Evolutionary conservation across 176 grass and related monocot genomes (phyloP).

Genomic region (Aegilops bicornis): DNA sequence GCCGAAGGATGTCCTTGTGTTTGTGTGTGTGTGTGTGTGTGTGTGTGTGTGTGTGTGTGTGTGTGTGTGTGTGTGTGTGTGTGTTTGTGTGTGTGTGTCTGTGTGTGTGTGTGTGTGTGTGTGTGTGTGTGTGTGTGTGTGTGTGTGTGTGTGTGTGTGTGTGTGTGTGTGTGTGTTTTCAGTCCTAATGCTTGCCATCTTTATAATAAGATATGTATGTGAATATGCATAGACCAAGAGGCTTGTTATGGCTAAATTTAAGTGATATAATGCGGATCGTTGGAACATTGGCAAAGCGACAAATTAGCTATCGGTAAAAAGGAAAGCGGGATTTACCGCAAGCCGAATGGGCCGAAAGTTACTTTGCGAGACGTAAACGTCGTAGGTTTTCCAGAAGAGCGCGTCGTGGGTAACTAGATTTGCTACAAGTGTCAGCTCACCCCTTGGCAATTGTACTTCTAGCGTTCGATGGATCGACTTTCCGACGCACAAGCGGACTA

Average conservation of each 20-base stretch:
- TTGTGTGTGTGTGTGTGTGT: too few species aligned
- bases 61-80: too few species aligned
- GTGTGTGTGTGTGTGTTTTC: too few species aligned
- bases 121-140: too few species aligned
- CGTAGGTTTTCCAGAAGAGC: not conserved
- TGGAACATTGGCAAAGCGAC: not conserved
- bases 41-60: too few species aligned
- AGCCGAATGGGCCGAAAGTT: not conserved
- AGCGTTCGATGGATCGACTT: not conserved
- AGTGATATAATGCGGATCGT: not conserved
- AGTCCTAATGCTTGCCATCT: too few species aligned
- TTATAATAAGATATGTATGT: too few species aligned
- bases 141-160: too few species aligned
- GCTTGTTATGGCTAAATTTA: not conserved
- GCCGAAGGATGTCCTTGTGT: too few species aligned
- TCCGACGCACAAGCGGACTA: slow-evolving; percentile 48
- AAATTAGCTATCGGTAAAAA: not conserved
- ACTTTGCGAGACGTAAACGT: not conserved
- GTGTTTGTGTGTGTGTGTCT: too few species aligned
- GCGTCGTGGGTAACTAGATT: not conserved
- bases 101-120: too few species aligned
- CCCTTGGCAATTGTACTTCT: not conserved
- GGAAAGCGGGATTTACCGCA: not conserved
- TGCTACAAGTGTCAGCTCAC: slow-evolving; percentile 13
- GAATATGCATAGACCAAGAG: too few species aligned